Conservation (phyloP, 2,329 filamentous ascomycete species). For the Diaporthe batatas region DNA sequence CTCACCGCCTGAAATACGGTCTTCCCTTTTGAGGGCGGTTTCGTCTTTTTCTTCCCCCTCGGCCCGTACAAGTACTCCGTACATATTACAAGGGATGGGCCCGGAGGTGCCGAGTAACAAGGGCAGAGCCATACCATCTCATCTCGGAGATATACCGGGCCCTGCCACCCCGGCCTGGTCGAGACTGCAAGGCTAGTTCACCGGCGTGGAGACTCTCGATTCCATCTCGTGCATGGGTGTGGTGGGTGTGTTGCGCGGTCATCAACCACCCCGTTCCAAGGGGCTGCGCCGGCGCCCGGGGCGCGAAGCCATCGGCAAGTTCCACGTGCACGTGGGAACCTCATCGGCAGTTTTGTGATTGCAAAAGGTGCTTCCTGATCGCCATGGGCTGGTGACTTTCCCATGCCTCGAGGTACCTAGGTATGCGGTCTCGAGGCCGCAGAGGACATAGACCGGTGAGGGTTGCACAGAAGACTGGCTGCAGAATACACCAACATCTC, state of each 20-base stretch:
- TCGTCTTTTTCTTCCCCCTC: not conserved
- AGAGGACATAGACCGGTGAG: slow-evolving; percentile 1
- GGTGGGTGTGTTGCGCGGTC: not conserved
- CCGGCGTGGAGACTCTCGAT: slow-evolving; percentile 27
- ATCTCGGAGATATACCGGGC: slow-evolving; percentile 27
- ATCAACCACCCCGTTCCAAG: slow-evolving; percentile 8
- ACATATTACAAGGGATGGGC: not conserved
- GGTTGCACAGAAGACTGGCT: not conserved
- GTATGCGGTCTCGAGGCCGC: not conserved
- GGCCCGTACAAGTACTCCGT: not conserved
- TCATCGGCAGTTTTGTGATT: not conserved
- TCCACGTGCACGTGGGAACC: not conserved
- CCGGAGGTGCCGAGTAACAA: slow-evolving; percentile 20
- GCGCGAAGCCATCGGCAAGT: not conserved
- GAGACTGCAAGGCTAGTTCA: slow-evolving; percentile 32
- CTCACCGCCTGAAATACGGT: slow-evolving; percentile 17
- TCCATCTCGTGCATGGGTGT: slow-evolving; percentile 33
- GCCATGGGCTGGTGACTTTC: not conserved
- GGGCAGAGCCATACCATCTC: slow-evolving; percentile 1
- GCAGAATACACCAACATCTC: slow-evolving; percentile 7
- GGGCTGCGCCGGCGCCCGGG: not conserved
- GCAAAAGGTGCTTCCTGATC: not conserved
- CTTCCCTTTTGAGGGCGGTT: not conserved
- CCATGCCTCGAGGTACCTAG: too few relatives aligned
- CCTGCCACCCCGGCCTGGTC: slow-evolving; percentile 2